Base-by-base conservation (phyloP, 345 rosid genomes). In the Heritiera littoralis region DNA sequence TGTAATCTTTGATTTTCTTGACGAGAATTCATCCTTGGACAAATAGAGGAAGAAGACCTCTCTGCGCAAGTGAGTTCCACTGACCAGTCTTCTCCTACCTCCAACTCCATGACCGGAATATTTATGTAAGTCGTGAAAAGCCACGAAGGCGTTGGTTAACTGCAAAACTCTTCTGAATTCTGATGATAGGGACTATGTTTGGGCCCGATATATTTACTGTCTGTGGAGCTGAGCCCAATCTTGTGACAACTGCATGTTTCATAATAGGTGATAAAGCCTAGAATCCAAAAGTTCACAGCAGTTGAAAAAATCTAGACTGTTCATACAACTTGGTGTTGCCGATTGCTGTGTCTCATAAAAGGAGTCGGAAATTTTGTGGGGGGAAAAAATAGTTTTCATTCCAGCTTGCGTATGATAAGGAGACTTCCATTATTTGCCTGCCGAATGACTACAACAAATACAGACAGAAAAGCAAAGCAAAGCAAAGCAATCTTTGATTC, bases 381-480 rank as follows among this genome's bases (percentile, higher is more conserved):
- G 28, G 28, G 28, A 23, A 23, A 9, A 23, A 23, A 9, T 56
- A 3, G 3, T 18, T 56, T 56, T 59, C 13, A 59, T 20, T 59
- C 64, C 64, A 59, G 64, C 64, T 59, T 20, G 64, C 64, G 8
- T 59, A 59, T 20, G 64, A 9, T 9, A 59, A 20, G 64, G 4
- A 20, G 64, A 2, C 12, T 59, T 59, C 11, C 13, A 20, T 59
- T 59, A 20, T 20, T 32, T 1, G 43, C 43, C 68, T n/a, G 9
- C 68, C 68, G 32, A 64, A 64, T 13, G 68, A 64, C 32, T 64
- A 64, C 68, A 64, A 64, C 68, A 64, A 64, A 63, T 13, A 13
- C 41, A 32, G n/a, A 64, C 68, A 64, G 68, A 9, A 32, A 64
- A 32, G 28, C 28, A 23, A 64, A 32, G 28, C 28, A 23, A 64